A percentile compares a stretch with the other conserved stretches of the same genome.
phyloP scores from a whole-genome alignment of 371 early-diverging fungal genomes.

The Conidiobolus coronatus region DNA sequence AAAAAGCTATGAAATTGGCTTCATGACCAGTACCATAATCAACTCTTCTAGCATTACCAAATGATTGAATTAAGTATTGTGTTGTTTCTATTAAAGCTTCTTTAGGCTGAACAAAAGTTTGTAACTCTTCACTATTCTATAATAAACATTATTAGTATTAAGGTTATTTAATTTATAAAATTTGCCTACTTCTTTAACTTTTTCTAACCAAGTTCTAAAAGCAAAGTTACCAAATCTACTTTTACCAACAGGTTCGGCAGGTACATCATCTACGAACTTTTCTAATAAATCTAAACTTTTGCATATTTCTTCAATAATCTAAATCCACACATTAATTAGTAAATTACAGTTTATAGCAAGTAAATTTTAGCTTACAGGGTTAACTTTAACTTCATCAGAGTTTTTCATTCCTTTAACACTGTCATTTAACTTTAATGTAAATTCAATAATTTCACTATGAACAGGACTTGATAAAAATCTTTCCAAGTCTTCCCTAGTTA shows the following conservation, averaged over 20 bases:
- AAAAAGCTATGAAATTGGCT: constrained; percentile 81
- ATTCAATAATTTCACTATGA: constrained; percentile 31
- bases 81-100: constrained; percentile 41
- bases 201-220: constrained; percentile 59
- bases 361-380: background rate
- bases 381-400: constrained; percentile 18
- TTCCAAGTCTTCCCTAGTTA: constrained; percentile 59
- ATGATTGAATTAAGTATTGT: constrained; percentile 64
- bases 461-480: constrained; percentile 41
- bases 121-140: constrained; percentile 14
- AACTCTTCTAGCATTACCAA: constrained; percentile 88
- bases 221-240: constrained; percentile 83
- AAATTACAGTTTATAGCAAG: background rate
- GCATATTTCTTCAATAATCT: constrained; percentile 19
- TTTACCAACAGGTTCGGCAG: constrained; percentile 49
- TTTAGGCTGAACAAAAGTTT: constrained; percentile 15
- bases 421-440: constrained; percentile 39
- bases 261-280: constrained; percentile 36
- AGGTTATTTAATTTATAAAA: background rate
- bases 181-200: constrained; percentile 22
- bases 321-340: background rate
- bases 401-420: constrained; percentile 40
- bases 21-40: constrained; percentile 99
- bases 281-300: constrained; percentile 34
- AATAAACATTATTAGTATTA: background rate